phyloP scores from a whole-genome alignment of 2,329 filamentous ascomycete genomes.

The Exserohilum rostratum region DNA sequence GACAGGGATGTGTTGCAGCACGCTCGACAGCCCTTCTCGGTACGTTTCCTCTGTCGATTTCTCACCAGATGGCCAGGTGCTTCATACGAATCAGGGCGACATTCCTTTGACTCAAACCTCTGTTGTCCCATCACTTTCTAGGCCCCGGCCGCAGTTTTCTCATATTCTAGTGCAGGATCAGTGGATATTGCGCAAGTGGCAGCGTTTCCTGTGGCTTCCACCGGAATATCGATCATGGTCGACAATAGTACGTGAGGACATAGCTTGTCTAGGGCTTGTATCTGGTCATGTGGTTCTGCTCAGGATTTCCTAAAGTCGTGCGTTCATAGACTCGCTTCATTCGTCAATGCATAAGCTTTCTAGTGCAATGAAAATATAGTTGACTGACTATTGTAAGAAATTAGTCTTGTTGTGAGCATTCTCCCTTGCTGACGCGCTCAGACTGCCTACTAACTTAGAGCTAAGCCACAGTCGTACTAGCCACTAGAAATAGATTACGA shows the following conservation, averaged over 20 bases:
- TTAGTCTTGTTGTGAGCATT: not conserved
- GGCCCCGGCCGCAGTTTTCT: not conserved
- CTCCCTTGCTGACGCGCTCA: not conserved
- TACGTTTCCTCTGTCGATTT: not conserved
- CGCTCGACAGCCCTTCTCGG: slow-evolving; percentile 1
- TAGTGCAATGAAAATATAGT: not conserved
- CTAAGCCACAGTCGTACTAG: not conserved
- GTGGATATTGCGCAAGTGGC: slow-evolving; percentile 14
- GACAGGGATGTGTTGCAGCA: not conserved
- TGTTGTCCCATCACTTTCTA: not conserved
- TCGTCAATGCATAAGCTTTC: not conserved
- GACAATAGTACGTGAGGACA: slow-evolving; percentile 6
- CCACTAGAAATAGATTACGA: slow-evolving; percentile 2
- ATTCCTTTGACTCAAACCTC: slow-evolving; percentile 2
- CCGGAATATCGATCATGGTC: slow-evolving; percentile 10
- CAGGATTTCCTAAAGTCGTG: slow-evolving; percentile 1
- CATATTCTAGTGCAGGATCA: slow-evolving; percentile 9
- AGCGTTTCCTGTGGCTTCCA: slow-evolving; percentile 20
- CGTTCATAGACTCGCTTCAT: not conserved
- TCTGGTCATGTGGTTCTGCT: slow-evolving; percentile 16
- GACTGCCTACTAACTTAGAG: not conserved
- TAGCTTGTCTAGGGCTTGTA: slow-evolving; percentile 12
- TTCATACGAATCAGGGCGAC: slow-evolving; percentile 8
- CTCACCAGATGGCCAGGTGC: not conserved
- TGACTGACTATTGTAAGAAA: too few species aligned